Base-by-base conservation (phyloP, 2,329 filamentous ascomycete genomes). In the Lachnum nothofagi region DNA sequence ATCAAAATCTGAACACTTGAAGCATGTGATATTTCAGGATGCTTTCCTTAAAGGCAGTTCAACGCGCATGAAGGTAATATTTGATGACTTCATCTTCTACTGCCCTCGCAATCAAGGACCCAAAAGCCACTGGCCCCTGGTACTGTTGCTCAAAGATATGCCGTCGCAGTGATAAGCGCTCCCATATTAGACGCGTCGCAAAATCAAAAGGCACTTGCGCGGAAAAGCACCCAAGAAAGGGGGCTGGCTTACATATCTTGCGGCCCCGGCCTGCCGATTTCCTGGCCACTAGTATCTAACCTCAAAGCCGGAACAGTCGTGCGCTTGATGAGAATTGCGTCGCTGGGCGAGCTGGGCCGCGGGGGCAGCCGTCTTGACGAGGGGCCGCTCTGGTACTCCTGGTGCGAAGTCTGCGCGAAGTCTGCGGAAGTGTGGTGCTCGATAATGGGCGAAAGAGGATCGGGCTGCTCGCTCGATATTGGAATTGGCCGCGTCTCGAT, bases 321-420 rank as follows among this genome's bases (percentile, higher is more conserved):
- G 3, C 63, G 55, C 45, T 59, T 64, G 46, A 65, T 65, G 1
- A 66, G 39, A 22, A 66, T 60, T 2, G 61, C 60, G 48, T 66
- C 63, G 38, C 59, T 64, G n/a, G 64, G 64, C 4, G 64, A 65
- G 19, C 55, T 48, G 23, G 63, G 59, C 20, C 63, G 56, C 27
- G 44, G 40, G 35, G 34, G 40, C n/a, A 35, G 16, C 12, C 33
- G 8, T 33, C 27, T 23, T 35, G 20, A 20, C 27, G 37, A 14
- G 17, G 25, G 19, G n/a, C 19, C 39, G 19, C 10, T 25, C 14
- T 44, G 33, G 25, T 49, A 16, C 17, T 33, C 25, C 20, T 24
- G 12, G 33, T 45, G 34, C 12, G 17, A 14, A 37, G 31, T 16
- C 23, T 42, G 31, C 20, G 27, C 38, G 25, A 23, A 12, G 20